Base-by-base conservation (phyloP, 1,284 basidiomycete species). In the Malassezia yamatoensis region DNA sequence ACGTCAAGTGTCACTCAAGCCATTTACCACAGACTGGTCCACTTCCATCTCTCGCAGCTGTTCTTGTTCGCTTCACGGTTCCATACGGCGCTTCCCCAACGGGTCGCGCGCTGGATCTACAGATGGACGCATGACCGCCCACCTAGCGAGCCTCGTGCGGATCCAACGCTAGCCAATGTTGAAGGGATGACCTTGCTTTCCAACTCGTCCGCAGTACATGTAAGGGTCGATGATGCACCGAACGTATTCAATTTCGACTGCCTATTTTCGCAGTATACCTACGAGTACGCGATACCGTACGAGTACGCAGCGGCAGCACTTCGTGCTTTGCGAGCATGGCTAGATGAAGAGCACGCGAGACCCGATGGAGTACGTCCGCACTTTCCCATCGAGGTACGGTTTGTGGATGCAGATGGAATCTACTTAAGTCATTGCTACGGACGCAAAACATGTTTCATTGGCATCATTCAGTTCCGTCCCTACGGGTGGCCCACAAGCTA, bases 401-500 rank as follows among this genome's bases (percentile, higher is more conserved):
- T 90, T 76, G 86, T 87, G 35, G 83, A 83, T 21, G 79, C 81
- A 20, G 93, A 98, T 77, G 88, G 91, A 67, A 89, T 96, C 58
- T 96, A 88, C 86, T 80, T 98, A 44, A 89, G 86, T 71, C 93
- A 90, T 12, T 84, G 85, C 65, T 83, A 83, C 69, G 86, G 85
- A 21, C 81, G 84, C 56, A 80, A 79, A 72, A 91, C 86, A 13
- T 87, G 85, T 68, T 98, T 90, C 85, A 89, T 98, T 59, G 93
- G 94, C n/a, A 82, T 96, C 49, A 83, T 96, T 18, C 88, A 91
- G 69, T 98, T 85, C 79, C 88, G 91, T 63, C 93, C 93, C 1
- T 98, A 93, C 75, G 86, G 87, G 29, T 80, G 85, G 52, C 83
- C 85, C 35, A 85, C 91, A n/a, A 85, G 87, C 29, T 96, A 96